Evolutionary conservation across 768 basidiomycete species (phyloP), one percentile per base, ranked within the genome.

Genomic region (Russula vinacea): DNA sequence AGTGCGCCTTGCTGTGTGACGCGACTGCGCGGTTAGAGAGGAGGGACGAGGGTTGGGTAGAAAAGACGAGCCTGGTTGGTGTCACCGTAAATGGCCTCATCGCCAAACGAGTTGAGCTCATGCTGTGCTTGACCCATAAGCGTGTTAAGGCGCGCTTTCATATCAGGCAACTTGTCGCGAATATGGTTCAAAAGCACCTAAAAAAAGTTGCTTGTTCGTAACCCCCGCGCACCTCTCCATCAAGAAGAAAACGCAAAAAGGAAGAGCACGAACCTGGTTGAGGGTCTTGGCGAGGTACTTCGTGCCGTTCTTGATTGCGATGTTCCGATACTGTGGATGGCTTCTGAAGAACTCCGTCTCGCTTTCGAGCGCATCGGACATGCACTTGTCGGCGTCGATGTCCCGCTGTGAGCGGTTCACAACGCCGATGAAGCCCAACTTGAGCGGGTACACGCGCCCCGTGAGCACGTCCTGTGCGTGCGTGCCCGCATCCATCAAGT

Each of bases 51-150:
- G 24, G 24, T 19, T 44, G 19, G 24, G 35, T 1, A 37, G 35
- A 26, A 61, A 60, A 32, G 16, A 60, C 62, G 37, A 70, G 84
- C 88, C 79, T 89, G 88, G 73, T 97, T 94, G 70, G 86, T 87
- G 78, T 95, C 94, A 6, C 94, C 96, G 66, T 91, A 90, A 71
- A 92, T 83, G 2, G 93, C 93, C 13, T 91, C 83, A 71, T 97
- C 97, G 22, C 97, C 97, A 72, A 97, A 98, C 5, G 94, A 89
- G 76, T 93, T 92, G 49, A 99, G 83, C 74, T 99, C 97, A 74
- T 99, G 97, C 73, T 98, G 96, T 9, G 97, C 94, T 77, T 99
- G 97, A 17, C 96, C 95, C 92, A 98, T 98, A 26, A 98, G 78
- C 3, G 97, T 99, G 73, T 98, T 99, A 64, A 99, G 78, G 22